Conservation (phyloP, 345 rosid genomes). For the Dipteronia sinensis region DNA sequence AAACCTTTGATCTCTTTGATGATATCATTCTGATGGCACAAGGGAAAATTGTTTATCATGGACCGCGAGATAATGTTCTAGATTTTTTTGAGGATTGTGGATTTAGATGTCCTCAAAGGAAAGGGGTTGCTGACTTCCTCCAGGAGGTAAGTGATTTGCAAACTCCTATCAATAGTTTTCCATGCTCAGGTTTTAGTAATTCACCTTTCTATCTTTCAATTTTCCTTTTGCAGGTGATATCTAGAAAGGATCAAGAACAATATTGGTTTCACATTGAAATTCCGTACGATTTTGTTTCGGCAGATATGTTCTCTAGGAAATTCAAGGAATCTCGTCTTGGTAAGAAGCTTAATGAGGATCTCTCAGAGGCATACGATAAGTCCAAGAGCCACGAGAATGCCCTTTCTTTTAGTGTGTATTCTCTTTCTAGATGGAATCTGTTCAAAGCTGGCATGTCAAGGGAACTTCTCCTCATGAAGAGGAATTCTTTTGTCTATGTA, state of each 20-base stretch:
- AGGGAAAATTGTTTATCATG: conserved; percentile 64
- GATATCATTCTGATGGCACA: conserved; percentile 62
- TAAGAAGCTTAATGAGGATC: conserved; percentile 33
- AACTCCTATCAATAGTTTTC: background rate
- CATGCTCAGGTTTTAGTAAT: background rate
- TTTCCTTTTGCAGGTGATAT: conserved; percentile 46
- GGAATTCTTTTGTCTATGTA: conserved; percentile 55
- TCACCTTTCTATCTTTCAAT: background rate
- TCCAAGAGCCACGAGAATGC: conserved; percentile 41
- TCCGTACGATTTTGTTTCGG: conserved; percentile 41
- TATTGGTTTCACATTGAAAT: conserved; percentile 44
- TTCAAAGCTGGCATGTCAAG: conserved; percentile 58
- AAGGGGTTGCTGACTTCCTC: conserved; percentile 65
- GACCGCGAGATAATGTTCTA: conserved; percentile 41
- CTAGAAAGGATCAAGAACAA: conserved; percentile 65
- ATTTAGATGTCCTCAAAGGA: conserved; percentile 61
- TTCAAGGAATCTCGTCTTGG: conserved; percentile 42
- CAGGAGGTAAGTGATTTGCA: conserved; percentile 46
- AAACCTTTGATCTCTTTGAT: conserved; percentile 64
- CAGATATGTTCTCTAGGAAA: conserved; percentile 38
- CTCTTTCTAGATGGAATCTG: conserved; percentile 54
- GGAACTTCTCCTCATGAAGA: conserved; percentile 64
- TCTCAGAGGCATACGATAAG: conserved; percentile 41
- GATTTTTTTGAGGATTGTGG: conserved; percentile 64
- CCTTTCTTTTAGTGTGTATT: conserved; percentile 39